Evolutionary conservation across 805 yeast genomes (phyloP), one percentile per base, ranked within the genome.

Genomic region (Kuraishia borneana): DNA sequence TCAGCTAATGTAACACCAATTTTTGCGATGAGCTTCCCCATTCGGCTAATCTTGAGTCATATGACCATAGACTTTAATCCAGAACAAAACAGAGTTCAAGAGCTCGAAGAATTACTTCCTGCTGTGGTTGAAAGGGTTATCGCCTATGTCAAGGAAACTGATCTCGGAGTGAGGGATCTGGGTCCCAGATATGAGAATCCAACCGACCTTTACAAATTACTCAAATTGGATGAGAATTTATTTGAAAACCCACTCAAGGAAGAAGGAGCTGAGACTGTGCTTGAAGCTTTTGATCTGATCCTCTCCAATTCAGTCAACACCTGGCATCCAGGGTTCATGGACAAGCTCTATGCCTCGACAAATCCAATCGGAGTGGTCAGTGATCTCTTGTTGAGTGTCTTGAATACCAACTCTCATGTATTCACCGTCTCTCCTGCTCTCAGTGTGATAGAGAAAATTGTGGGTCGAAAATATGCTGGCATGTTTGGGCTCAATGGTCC

Each of bases 301-400:
- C 56, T 83, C 41, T 56, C 69, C 32, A 69, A 76, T 45, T 79
- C 89, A 0, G 84, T 81, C 27, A 82, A 77, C 34, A 84, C 94
- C 0, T 84, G 94, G 94, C 81, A 80, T 49, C 79, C 83, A 0
- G 94, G 94, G 1, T 83, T 83, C 47, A 56, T 83, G 59, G 95
- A 84, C 50, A 83, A 83, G 53, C 60, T 83, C 36, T 83, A 83
- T 44, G 94, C 94, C 0, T 72, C 83, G n/a, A 83, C 83, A 19
- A 83, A 83, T 48, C 88, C 94, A 2, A 76, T 83, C 21, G 95
- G 95, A 6, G 73, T 83, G 5, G 65, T 83, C 5, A 65, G 83
- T 2, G 95, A 83, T 50, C 38, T 83, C 34, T 51, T 83, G 3
- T 58, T 83, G 35, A 73, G 84, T 21, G 57, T 78, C 7, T 59